Base-by-base conservation (phyloP, 345 rosid species). In the Dipteronia sinensis region DNA sequence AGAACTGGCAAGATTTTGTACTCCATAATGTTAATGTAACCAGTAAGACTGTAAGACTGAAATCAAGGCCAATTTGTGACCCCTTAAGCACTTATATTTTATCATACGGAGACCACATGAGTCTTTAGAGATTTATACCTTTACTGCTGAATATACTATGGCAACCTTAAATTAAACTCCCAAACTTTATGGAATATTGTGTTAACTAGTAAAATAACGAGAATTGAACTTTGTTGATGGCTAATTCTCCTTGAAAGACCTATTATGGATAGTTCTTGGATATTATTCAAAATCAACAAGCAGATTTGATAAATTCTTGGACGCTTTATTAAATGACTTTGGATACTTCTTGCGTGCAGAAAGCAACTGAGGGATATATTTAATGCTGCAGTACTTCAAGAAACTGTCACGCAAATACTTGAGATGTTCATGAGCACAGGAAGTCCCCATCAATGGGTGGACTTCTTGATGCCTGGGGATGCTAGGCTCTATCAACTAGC, bases 391-490 rank as follows among this genome's bases (percentile, higher is more conserved):
- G 73, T 65, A 13, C 84, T 96, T 63, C 90, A 83, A 71, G 91
- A 89, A 82, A 91, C 91, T 27, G 63, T 92, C 73, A 78, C 86
- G 78, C 93, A 86, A 85, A 90, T 94, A 80, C 84, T 94, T 9
- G 85, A 96, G 82, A 83, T 75, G 76, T 90, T 96, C 87, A 90
- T 91, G 95, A 89, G 93, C 87, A 81, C 46, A 51, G 93, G 88
- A 81, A 88, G 90, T 75, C 88, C 98, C 53, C 84, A 83, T 82
- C 92, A 85, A 81, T 96, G 99, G 98, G 86, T 88, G 85, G 89
- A 87, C 77, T 90, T 89, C 80, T 63, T 94, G 83, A 92, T 94
- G 94, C 92, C 92, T 29, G 88, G 74, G 75, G 92, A 94, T 56
- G 29, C 86, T 53, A 87, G 78, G 77, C 74, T 84, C 56, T 38